These are phyloP conservation scores for Botryobasidium botryosum DNA, from an alignment of 768 basidiomycete genomes.

Conservation along the genomic window DNA sequence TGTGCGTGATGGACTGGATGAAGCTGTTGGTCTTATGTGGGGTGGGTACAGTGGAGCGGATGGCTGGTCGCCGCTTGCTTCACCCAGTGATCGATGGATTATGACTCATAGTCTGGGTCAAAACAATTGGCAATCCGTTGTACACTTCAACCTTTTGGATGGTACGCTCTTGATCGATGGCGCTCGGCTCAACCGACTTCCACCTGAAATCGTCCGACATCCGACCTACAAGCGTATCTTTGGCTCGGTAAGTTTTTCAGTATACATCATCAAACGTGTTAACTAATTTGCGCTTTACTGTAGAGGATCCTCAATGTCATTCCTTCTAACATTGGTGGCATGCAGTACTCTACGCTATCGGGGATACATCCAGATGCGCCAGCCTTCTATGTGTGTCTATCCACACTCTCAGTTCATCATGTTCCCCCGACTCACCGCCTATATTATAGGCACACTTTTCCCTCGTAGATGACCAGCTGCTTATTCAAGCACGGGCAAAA, in stretches of 20 bases:
- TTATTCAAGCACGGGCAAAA: not conserved
- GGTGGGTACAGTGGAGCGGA: not conserved
- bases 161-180: slow-evolving; percentile 1
- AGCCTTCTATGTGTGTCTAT: not conserved
- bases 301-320: slow-evolving; percentile 1
- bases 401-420: not conserved
- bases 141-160: not conserved
- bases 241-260: not conserved
- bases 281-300: not conserved
- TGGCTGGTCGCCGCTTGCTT: not conserved
- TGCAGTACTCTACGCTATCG: not conserved
- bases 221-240: slow-evolving; percentile 1
- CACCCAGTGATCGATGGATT: slow-evolving; percentile 5
- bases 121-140: not conserved
- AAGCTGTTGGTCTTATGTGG: not conserved
- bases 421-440: too few species aligned
- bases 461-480: not conserved
- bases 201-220: not conserved
- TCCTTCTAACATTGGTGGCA: not conserved
- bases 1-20: not conserved
- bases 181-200: not conserved
- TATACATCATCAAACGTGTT: not conserved
- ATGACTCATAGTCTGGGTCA: not conserved
- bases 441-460: not conserved
- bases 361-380: not conserved